Evolutionary conservation across 169 alveolate species (phyloP).

Genomic region (Plasmodium chabaudi): DNA sequence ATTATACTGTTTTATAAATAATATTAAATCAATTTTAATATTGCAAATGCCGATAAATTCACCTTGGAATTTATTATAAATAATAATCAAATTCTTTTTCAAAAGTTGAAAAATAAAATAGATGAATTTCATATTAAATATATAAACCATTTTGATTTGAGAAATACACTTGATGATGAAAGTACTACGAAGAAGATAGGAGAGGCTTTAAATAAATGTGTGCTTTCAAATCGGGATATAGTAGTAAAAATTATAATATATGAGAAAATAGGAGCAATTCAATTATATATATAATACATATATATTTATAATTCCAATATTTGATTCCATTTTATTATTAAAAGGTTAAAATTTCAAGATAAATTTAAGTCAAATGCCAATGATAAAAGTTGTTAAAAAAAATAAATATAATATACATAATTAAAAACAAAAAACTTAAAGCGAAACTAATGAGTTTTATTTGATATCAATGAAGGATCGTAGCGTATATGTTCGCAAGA

Average conservation of each 20-base stretch:
- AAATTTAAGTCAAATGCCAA: too few relatives aligned
- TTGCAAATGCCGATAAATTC: slow-evolving; percentile 57
- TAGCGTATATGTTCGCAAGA: slow-evolving; percentile 74
- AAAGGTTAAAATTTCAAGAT: too few relatives aligned
- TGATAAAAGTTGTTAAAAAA: too few relatives aligned
- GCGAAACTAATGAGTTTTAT: slow-evolving; percentile 63
- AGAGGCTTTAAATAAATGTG: background rate
- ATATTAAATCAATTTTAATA: slow-evolving; percentile 58
- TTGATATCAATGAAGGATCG: slow-evolving; percentile 73
- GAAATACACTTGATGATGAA: slow-evolving; percentile 77
- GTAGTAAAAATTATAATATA: slow-evolving; percentile 25
- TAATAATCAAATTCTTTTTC: slow-evolving; percentile 72
- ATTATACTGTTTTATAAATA: slow-evolving; percentile 52
- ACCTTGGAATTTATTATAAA: slow-evolving; percentile 57
- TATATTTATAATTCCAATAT: too few relatives aligned
- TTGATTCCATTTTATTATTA: too few relatives aligned
- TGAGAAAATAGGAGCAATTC: background rate
- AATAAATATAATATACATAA: background rate
- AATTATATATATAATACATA: too few relatives aligned
- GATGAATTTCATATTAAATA: slow-evolving; percentile 41
- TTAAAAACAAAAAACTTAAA: slow-evolving; percentile 72
- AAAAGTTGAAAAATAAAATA: slow-evolving; percentile 57
- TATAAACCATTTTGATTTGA: slow-evolving; percentile 47
- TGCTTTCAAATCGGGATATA: slow-evolving; percentile 47
- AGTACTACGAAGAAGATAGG: slow-evolving; percentile 37